Evolutionary conservation across 2,329 filamentous ascomycete species (phyloP).

Genomic region (Pseudogymnoascus sp.): DNA sequence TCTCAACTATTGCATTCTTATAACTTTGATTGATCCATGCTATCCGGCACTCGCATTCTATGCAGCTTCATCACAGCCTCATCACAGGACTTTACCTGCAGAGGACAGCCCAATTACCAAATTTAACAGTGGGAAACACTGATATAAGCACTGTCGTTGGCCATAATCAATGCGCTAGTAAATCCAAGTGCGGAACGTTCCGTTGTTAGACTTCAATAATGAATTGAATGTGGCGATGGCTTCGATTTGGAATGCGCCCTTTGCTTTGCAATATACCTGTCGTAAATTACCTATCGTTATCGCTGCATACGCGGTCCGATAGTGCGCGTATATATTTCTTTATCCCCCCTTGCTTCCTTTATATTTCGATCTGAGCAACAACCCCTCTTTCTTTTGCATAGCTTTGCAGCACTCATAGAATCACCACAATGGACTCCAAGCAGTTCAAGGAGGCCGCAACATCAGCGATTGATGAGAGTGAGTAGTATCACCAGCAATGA

Average conservation of each 20-base stretch:
- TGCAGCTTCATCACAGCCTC: neutral
- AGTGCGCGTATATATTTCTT: neutral
- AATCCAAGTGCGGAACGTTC: neutral
- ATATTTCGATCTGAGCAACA: neutral
- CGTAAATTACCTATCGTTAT: constrained; percentile 4
- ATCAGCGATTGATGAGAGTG: constrained; percentile 75
- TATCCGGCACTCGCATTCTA: neutral
- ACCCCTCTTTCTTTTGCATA: neutral
- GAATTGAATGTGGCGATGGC: neutral
- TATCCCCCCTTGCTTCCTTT: neutral
- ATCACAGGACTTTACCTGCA: neutral
- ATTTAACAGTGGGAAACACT: neutral
- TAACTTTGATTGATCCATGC: neutral
- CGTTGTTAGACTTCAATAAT: neutral
- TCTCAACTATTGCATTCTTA: neutral
- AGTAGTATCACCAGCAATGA: constrained; percentile 26
- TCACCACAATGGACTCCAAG: constrained; percentile 58
- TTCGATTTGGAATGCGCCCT: neutral
- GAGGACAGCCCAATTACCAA: neutral
- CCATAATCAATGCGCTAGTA: neutral
- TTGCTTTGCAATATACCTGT: neutral
- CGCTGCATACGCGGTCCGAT: neutral
- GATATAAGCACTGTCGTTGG: neutral
- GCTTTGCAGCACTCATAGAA: neutral
- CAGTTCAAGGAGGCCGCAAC: constrained; percentile 73